Evolutionary conservation across 495 filamentous ascomycete genomes (phyloP), one percentile per base, ranked within the genome.

Genomic region (Penicillium parvum): DNA sequence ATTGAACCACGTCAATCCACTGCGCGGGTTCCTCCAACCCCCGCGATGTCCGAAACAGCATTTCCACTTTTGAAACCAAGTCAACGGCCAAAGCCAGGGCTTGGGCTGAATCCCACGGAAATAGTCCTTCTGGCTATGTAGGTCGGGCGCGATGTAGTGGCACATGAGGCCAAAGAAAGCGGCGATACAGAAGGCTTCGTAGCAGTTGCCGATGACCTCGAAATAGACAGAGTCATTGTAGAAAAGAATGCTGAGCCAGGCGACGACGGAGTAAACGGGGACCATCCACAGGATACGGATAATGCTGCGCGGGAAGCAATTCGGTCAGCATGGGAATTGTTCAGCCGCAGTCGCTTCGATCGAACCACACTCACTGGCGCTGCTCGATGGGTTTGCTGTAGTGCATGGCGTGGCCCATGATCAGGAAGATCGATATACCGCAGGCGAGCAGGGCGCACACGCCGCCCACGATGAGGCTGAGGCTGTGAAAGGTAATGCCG

Each of bases 1-100:
- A 55, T 96, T 96, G 62, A 95, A 96, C 89, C 89, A 92, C 2
- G 89, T 96, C 66, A 96, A 68, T 1, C 90, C 90, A 64, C 83
- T 95, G 45, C 76, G 74, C 7, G 90, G 90, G 21, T 72, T 83
- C 47, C 87, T 75, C 76, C 85, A 85, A 6, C 74, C 67, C 3
- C 85, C 84, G 30, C 74, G 74, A 18, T 82, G 50, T 3, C 82
- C 81, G 11, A 83, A 81, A 43, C 79, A 83, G 45, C 80, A 85
- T 40, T 73, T 78, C 49, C 81, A 85, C 40, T 74, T 79, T 45
- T 83, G 77, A 40, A 87, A 69, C 78, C 65, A 71, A 23, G 29
- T 59, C 17, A 92, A 45, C 3, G 89, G 88, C 76, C 74, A 82
- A 7, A 94, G 73, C 90, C 90, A 96, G 16, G 71, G 68, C 53